A percentile compares a stretch with the other conserved stretches of the same genome.
Conservation (phyloP, 2,329 filamentous ascomycete species). For the Trichoderma koningiopsis region DNA sequence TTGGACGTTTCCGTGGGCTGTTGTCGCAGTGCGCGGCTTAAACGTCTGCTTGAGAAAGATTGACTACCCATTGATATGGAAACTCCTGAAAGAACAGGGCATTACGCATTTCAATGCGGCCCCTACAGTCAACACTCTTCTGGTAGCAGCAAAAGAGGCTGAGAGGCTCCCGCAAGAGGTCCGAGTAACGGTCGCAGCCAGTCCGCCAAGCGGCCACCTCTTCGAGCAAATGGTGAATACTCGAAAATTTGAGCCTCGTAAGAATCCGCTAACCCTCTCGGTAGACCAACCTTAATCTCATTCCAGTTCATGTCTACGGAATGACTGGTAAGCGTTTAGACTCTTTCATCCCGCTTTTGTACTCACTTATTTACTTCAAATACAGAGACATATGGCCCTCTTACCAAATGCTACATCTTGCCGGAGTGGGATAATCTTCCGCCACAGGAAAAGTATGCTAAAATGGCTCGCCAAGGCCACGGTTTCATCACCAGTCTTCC, state of each 20-base stretch:
- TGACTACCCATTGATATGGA: slow-evolving; percentile 92
- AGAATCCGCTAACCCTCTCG: background rate
- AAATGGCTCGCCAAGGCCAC: slow-evolving; percentile 93
- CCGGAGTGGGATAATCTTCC: slow-evolving; percentile 80
- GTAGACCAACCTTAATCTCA: slow-evolving; percentile 68
- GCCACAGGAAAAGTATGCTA: slow-evolving; percentile 74
- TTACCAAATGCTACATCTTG: slow-evolving; percentile 90
- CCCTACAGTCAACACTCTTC: slow-evolving; percentile 91
- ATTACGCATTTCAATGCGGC: slow-evolving; percentile 97
- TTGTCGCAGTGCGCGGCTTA: slow-evolving; percentile 91
- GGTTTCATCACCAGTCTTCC: slow-evolving; percentile 84
- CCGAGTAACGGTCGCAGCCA: slow-evolving; percentile 88
- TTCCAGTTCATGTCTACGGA: slow-evolving; percentile 92
- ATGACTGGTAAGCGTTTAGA: slow-evolving; percentile 51
- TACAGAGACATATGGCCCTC: slow-evolving; percentile 87
- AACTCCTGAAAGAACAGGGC: slow-evolving; percentile 77
- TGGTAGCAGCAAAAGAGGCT: slow-evolving; percentile 80
- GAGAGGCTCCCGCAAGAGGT: slow-evolving; percentile 69
- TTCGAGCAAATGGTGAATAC: slow-evolving; percentile 85
- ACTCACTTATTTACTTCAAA: background rate
- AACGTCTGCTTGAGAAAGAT: slow-evolving; percentile 95
- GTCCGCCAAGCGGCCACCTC: slow-evolving; percentile 83
- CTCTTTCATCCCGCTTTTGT: background rate
- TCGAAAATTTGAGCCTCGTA: background rate
- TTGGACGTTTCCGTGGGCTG: slow-evolving; percentile 92